Percentiles rank a stretch among this genome's conserved stretches.
Evolutionary conservation across 2,329 filamentous ascomycete species (phyloP).

Genomic region (Xylariaceae sp.): DNA sequence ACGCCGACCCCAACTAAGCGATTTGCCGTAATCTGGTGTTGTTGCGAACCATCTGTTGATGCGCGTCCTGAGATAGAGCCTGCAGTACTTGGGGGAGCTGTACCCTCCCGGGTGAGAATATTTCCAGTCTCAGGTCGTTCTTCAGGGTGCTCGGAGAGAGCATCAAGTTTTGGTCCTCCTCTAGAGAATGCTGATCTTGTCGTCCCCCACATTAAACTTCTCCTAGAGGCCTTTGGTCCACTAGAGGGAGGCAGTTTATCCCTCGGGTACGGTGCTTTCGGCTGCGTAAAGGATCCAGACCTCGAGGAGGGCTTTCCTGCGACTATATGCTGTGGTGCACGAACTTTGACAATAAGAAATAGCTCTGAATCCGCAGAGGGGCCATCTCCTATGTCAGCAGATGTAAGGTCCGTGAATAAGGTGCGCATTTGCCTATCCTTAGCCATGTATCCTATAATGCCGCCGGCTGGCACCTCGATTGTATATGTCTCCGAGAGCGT

Average conservation of each 20-base stretch:
- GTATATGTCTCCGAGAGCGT: slow-evolving; percentile 84
- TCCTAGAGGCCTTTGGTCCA: slow-evolving; percentile 61
- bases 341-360: slow-evolving; percentile 83
- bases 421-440: slow-evolving; percentile 77
- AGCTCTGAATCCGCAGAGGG: slow-evolving; percentile 72
- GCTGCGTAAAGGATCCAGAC: slow-evolving; percentile 53
- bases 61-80: slow-evolving; percentile 53
- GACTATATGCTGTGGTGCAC: slow-evolving; percentile 61
- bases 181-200: slow-evolving; percentile 61
- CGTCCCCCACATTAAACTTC: slow-evolving; percentile 73
- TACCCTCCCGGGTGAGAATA: slow-evolving; percentile 52
- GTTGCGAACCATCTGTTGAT: slow-evolving; percentile 43
- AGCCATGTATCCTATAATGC: slow-evolving; percentile 69
- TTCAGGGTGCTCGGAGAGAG: slow-evolving; percentile 60
- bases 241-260: slow-evolving; percentile 58
- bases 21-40: slow-evolving; percentile 59
- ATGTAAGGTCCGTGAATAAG: slow-evolving; percentile 84
- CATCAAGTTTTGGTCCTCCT: slow-evolving; percentile 59
- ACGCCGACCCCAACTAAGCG: slow-evolving; percentile 79
- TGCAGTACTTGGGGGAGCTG: slow-evolving; percentile 59
- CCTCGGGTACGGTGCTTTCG: slow-evolving; percentile 46
- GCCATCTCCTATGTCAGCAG: slow-evolving; percentile 71
- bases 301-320: slow-evolving; percentile 57
- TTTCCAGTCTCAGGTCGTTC: slow-evolving; percentile 43
- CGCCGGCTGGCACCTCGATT: slow-evolving; percentile 77